Conservation (phyloP, 202 grass and related monocot genomes). For the Alloteropsis angusta region DNA sequence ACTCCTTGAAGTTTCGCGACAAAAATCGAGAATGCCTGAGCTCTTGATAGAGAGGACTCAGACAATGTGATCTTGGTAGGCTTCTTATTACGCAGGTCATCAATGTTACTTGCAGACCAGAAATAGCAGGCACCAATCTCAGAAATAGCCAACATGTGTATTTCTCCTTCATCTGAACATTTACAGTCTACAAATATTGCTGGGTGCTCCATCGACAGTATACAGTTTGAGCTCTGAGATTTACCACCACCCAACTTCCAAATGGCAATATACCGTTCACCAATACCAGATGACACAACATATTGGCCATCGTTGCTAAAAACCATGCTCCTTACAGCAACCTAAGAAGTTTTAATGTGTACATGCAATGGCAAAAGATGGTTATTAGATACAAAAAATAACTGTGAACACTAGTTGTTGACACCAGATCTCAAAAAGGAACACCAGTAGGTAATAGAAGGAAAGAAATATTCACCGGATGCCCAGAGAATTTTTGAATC, state of each 20-base stretch:
- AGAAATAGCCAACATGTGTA: constrained; percentile 71
- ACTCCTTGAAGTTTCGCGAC: constrained; percentile 61
- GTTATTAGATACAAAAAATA: background rate
- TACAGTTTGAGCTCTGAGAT: constrained; percentile 48
- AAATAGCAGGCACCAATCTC: constrained; percentile 83
- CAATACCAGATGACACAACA: constrained; percentile 85
- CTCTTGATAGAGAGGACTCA: constrained; percentile 37
- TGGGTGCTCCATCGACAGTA: constrained; percentile 87
- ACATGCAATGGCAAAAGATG: constrained; percentile 18
- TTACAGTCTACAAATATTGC: constrained; percentile 74
- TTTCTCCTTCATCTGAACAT: constrained; percentile 26
- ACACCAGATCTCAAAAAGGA: too few relatives aligned
- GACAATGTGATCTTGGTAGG: constrained; percentile 62
- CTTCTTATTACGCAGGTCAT: constrained; percentile 57
- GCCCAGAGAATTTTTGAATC: constrained; percentile 84
- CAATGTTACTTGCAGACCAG: constrained; percentile 59
- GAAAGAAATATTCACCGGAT: constrained; percentile 50
- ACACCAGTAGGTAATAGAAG: background rate
- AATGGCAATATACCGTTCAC: constrained; percentile 81
- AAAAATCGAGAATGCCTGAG: constrained; percentile 52
- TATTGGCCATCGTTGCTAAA: constrained; percentile 70
- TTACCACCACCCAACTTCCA: constrained; percentile 60
- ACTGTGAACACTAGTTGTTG: background rate
- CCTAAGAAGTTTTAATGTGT: constrained; percentile 38
- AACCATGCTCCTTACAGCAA: constrained; percentile 72